Evolutionary conservation across 768 basidiomycete species (phyloP).

Genomic region (Boletus coccyginus): DNA sequence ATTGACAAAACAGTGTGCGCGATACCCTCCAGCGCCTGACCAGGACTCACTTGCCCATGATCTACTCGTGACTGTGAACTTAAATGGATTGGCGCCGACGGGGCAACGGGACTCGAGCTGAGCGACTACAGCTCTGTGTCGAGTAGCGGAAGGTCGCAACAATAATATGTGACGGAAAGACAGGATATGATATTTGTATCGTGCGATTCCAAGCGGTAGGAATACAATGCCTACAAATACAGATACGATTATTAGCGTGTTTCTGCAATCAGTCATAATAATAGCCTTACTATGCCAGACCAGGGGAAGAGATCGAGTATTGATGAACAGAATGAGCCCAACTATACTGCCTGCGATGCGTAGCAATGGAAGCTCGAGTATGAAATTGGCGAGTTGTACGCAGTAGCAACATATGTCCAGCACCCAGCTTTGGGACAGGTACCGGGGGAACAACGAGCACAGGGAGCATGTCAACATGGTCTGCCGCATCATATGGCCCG

Average conservation of each 20-base stretch:
- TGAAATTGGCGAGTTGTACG: neutral
- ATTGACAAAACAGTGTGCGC: neutral
- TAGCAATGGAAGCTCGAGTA: too few species aligned
- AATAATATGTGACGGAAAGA: constrained; percentile 5
- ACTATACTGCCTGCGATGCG: neutral
- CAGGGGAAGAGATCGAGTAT: constrained; percentile 10
- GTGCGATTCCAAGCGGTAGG: constrained; percentile 10
- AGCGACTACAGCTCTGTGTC: constrained; percentile 9
- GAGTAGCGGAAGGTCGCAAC: constrained; percentile 5
- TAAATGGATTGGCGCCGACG: constrained; percentile 15
- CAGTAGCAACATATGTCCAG: neutral
- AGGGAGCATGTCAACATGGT: neutral
- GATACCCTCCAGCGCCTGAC: neutral
- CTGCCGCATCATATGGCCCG: neutral
- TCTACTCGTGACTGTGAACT: constrained; percentile 1
- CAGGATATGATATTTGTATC: constrained; percentile 5
- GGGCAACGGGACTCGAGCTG: constrained; percentile 15
- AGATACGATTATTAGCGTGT: neutral
- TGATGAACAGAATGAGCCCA: constrained; percentile 10
- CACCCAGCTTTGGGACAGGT: neutral
- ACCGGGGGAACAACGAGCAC: constrained; percentile 2
- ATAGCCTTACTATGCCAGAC: constrained; percentile 15
- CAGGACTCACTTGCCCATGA: constrained; percentile 18
- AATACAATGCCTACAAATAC: constrained; percentile 7
- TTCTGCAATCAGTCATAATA: neutral